Percentiles rank a stretch among this genome's conserved stretches.
These are phyloP conservation scores for Pleodorina starrii DNA, from an alignment of 139 green algal species.

Conservation along the genomic window DNA sequence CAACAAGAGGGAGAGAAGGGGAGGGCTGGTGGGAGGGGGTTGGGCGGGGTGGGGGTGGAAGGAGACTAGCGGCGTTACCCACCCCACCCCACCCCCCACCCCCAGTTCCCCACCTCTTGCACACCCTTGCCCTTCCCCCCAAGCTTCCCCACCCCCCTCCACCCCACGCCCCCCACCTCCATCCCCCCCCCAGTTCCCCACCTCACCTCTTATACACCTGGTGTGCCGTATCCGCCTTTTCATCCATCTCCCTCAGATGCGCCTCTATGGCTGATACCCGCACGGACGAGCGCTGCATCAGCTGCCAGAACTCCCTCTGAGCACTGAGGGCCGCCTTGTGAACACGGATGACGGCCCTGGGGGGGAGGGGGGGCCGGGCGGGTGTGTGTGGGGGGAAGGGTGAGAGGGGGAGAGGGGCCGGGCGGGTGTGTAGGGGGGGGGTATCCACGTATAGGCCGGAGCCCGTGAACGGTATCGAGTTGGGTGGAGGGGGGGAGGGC, in stretches of 20 bases:
- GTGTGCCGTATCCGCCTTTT: constrained; percentile 9
- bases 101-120: neutral
- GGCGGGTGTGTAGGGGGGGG: neutral
- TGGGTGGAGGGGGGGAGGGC: neutral
- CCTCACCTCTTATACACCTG: constrained; percentile 43
- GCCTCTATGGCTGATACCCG: neutral
- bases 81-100: too few species aligned
- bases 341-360: constrained; percentile 42
- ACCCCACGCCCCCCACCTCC: neutral
- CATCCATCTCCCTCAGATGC: neutral
- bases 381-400: neutral
- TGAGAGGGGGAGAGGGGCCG: neutral
- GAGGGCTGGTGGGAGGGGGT: too few species aligned
- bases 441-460: too few species aligned
- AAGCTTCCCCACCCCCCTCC: neutral
- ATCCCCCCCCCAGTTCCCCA: neutral
- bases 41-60: too few species aligned
- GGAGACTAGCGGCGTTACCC: too few species aligned
- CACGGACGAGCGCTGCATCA: constrained; percentile 22
- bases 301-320: constrained; percentile 45
- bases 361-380: neutral
- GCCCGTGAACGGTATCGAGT: too few species aligned
- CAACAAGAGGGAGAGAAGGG: too few species aligned
- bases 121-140: neutral
- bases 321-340: constrained; percentile 50